phyloP scores from a whole-genome alignment of 352 stramenopile genomes.

The Phytophthora pinifolia region DNA sequence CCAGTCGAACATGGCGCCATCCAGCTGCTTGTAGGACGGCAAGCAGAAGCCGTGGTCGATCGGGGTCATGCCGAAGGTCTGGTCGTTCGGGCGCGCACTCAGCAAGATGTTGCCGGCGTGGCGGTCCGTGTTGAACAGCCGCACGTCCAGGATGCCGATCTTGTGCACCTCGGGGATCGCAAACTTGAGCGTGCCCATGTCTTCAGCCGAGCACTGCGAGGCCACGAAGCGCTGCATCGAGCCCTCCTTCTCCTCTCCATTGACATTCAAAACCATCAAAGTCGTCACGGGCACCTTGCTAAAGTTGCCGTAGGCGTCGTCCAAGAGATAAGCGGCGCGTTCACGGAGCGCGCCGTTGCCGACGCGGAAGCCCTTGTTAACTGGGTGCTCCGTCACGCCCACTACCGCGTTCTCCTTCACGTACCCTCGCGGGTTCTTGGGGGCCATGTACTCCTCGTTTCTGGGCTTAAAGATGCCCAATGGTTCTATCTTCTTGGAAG shows the following conservation, averaged over 20 bases:
- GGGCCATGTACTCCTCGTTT: constrained; percentile 99
- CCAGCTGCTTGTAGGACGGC: constrained; percentile 80
- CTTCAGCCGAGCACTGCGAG: constrained; percentile 84
- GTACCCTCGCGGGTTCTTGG: constrained; percentile 97
- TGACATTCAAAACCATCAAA: constrained; percentile 64
- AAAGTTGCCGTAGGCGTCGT: constrained; percentile 78
- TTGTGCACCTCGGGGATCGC: constrained; percentile 86
- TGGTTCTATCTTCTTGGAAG: constrained; percentile 25
- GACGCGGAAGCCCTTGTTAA: constrained; percentile 87
- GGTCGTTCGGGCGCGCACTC: constrained; percentile 42
- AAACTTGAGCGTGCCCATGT: constrained; percentile 88
- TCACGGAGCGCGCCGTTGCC: constrained; percentile 85
- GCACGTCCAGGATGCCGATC: constrained; percentile 86
- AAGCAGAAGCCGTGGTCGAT: constrained; percentile 91
- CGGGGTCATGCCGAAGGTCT: constrained; percentile 82
- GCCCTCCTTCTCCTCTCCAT: constrained; percentile 75
- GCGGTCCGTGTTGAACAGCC: constrained; percentile 89
- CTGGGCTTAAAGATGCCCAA: constrained; percentile 96
- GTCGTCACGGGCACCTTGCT: constrained; percentile 83
- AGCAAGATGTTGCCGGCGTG: constrained; percentile 89
- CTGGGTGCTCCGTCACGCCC: constrained; percentile 73
- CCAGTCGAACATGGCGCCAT: constrained; percentile 86
- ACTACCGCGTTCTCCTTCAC: constrained; percentile 84
- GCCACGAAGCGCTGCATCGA: constrained; percentile 84
- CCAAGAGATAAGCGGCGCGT: constrained; percentile 80